Base-by-base conservation (phyloP, 352 stramenopile species). In the Aphanomyces invadans region DNA sequence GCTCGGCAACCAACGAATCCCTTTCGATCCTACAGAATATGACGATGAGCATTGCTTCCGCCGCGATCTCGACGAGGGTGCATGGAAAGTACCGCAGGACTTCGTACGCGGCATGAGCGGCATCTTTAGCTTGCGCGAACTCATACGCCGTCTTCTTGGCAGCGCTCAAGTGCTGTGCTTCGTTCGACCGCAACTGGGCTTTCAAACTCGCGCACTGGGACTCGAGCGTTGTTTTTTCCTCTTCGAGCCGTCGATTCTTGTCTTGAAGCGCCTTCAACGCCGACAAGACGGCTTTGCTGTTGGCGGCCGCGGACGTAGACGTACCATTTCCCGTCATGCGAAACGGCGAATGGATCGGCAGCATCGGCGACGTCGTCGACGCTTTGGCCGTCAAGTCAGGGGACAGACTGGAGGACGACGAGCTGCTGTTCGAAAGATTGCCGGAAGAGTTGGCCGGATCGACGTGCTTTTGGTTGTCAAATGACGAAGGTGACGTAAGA, bases 241-340 rank as follows among this genome's bases (percentile, higher is more conserved):
- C 72, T 63, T 92, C 83, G 0, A 92, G 71, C 4, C 81, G 75
- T 12, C 71, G 71, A 39, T 90, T 88, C 54, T 92, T 92, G 70
- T 92, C 79, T 38, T 92, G 83, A 4, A 92, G 76, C 0, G 83
- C 83, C 62, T 92, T 92, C 15, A 92, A 66, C 28, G 83, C 83
- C 0, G 78, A 86, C 4, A 91, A 68, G 2, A 91, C 70, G 3
- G 83, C 79, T n/a, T 82, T 81, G 64, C 81, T 89, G 17, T 80
- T 77, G 44, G 88, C 76, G 9, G 72, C 69, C 39, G n/a, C 39
- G 28, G 23, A 61, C 59, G 54, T 0, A 9, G 39, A 64, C 38
- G 21, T 38, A 49, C 60, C 36, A 19, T n/a, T n/a, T n/a, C n/a
- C n/a, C n/a, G 51, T 23, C 17, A 15, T 54, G 46, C 46, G 10